Evolutionary conservation across 352 stramenopile genomes (phyloP).

Genomic region (Phytophthora crassamura): DNA sequence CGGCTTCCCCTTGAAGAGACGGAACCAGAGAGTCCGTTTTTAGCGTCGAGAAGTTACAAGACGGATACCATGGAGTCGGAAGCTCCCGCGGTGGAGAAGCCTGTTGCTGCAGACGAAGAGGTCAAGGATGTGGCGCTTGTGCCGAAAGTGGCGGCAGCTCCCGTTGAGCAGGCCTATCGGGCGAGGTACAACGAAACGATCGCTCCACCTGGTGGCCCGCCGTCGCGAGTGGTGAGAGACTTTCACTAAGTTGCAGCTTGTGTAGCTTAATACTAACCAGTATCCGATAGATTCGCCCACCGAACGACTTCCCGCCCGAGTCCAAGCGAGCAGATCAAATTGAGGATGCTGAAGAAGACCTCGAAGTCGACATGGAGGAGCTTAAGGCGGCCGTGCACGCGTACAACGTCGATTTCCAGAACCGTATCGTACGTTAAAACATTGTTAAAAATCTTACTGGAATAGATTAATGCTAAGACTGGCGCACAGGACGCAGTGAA

Average conservation of each 20-base stretch:
- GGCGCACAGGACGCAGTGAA: slow-evolving; percentile 70
- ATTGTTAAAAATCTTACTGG: background rate
- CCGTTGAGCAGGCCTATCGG: slow-evolving; percentile 47
- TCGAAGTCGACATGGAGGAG: slow-evolving; percentile 85
- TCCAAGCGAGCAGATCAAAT: slow-evolving; percentile 80
- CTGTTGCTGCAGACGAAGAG: background rate
- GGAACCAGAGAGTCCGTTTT: background rate
- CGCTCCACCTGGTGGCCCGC: slow-evolving; percentile 44
- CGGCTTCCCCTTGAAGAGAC: slow-evolving; percentile 9
- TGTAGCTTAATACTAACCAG: no score
- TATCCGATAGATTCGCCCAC: slow-evolving; percentile 53
- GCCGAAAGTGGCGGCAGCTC: background rate
- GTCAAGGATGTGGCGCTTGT: background rate
- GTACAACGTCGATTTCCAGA: slow-evolving; percentile 88
- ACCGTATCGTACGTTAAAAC: slow-evolving; percentile 61
- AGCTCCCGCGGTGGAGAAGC: slow-evolving; percentile 10
- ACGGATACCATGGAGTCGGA: slow-evolving; percentile 21
- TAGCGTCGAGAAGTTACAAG: background rate
- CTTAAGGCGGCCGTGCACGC: slow-evolving; percentile 79
- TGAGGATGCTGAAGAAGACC: slow-evolving; percentile 72
- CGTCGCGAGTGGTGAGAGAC: slow-evolving; percentile 44
- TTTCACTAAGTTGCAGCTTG: background rate
- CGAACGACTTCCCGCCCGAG: slow-evolving; percentile 68
- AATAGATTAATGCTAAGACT: background rate
- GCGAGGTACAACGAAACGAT: slow-evolving; percentile 68